Evolutionary conservation across 305 asterid genomes (phyloP).

Genomic region (Ruellia speciosa): DNA sequence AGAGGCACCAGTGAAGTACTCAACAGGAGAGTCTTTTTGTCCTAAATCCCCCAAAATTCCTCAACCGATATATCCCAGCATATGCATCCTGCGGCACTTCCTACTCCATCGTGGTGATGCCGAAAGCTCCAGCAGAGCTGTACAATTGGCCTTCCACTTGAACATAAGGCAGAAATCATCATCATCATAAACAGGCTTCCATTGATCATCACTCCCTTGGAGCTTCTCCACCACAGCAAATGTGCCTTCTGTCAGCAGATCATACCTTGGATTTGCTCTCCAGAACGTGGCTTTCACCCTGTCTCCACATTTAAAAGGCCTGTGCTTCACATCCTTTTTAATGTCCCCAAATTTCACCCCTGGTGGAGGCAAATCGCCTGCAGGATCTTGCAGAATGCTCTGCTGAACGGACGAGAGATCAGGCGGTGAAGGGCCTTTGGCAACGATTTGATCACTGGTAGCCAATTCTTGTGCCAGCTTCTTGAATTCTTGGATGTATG

Average conservation of each 20-base stretch:
- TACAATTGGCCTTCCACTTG: slow-evolving; percentile 31
- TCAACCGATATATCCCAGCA: slow-evolving; percentile 28
- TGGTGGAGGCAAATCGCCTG: slow-evolving; percentile 42
- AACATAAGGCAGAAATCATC: slow-evolving; percentile 40
- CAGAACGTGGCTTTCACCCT: slow-evolving; percentile 35
- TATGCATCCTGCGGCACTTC: slow-evolving; percentile 30
- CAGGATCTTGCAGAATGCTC: slow-evolving; percentile 24
- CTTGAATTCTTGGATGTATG: slow-evolving; percentile 54
- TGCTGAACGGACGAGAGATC: slow-evolving; percentile 41
- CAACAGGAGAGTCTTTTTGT: no score
- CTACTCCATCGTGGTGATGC: slow-evolving; percentile 44
- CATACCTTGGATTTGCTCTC: slow-evolving; percentile 49
- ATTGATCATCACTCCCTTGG: slow-evolving; percentile 17
- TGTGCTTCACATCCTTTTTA: slow-evolving; percentile 26
- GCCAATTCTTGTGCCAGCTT: slow-evolving; percentile 41
- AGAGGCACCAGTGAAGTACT: slow-evolving; percentile 12
- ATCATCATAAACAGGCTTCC: slow-evolving; percentile 36
- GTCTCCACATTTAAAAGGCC: slow-evolving; percentile 26
- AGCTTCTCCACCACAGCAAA: slow-evolving; percentile 40
- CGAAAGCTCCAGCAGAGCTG: slow-evolving; percentile 16
- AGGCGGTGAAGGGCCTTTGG: slow-evolving; percentile 38
- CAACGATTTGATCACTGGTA: slow-evolving; percentile 22
- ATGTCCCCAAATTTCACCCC: slow-evolving; percentile 41
- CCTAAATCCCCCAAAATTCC: slow-evolving; percentile 38
- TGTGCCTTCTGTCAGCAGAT: slow-evolving; percentile 42